Evolutionary conservation across 352 stramenopile genomes (phyloP).

Genomic region (Phytopythium helicoides): DNA sequence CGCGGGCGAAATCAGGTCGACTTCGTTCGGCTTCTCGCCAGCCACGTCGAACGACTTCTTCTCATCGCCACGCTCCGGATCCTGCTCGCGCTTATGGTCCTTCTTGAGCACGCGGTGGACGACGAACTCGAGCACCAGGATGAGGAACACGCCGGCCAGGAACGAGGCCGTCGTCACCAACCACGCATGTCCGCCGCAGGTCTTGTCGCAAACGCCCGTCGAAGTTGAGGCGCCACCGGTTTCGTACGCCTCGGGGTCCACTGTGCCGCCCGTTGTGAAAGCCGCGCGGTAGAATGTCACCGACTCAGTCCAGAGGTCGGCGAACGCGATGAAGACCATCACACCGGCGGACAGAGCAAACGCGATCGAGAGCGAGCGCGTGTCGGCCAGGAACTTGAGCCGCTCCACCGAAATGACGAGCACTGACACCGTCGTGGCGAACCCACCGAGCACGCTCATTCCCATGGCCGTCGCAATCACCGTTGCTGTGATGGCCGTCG

Average conservation of each 20-base stretch:
- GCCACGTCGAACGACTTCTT: slow-evolving; percentile 1
- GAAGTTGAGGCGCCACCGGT: slow-evolving; percentile 31
- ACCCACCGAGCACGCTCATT: slow-evolving; percentile 65
- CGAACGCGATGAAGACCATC: slow-evolving; percentile 76
- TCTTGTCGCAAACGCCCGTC: slow-evolving; percentile 55
- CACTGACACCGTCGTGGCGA: slow-evolving; percentile 66
- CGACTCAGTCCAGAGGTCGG: slow-evolving; percentile 60
- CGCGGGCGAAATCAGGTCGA: slow-evolving; percentile 1
- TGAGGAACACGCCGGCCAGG: slow-evolving; percentile 57
- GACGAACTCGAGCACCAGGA: slow-evolving; percentile 62
- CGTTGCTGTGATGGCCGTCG: slow-evolving; percentile 36
- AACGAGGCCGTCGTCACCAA: slow-evolving; percentile 52
- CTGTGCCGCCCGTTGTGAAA: slow-evolving; percentile 51
- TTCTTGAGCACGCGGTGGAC: slow-evolving; percentile 42
- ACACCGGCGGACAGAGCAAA: slow-evolving; percentile 72
- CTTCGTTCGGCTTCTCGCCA: not conserved
- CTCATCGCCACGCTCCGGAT: slow-evolving; percentile 25
- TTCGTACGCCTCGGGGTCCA: slow-evolving; percentile 67
- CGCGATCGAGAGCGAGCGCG: slow-evolving; percentile 49
- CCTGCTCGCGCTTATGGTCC: slow-evolving; percentile 22
- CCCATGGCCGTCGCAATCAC: slow-evolving; percentile 63
- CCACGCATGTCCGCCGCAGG: slow-evolving; percentile 57
- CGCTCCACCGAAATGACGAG: slow-evolving; percentile 66
- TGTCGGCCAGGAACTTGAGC: slow-evolving; percentile 65
- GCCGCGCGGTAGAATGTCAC: slow-evolving; percentile 53